Percentiles rank a stretch among this genome's conserved stretches.
Evolutionary conservation across 495 filamentous ascomycete genomes (phyloP).

Genomic region (Penicillium herquei): DNA sequence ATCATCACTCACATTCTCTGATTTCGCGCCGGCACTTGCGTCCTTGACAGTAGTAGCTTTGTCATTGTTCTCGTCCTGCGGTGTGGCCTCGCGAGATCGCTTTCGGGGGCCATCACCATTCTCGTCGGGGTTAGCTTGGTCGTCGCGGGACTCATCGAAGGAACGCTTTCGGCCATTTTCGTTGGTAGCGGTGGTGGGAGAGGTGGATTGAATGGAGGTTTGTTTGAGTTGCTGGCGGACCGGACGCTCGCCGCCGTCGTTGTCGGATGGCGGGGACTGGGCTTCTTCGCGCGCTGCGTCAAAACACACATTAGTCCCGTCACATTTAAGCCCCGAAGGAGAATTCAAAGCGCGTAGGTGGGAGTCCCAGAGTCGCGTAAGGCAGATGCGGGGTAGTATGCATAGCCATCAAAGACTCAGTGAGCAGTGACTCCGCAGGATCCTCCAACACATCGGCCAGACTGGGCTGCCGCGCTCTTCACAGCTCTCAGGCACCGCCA

Average conservation of each 20-base stretch:
- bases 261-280: conserved; percentile 41
- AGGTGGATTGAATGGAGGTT: conserved; percentile 51
- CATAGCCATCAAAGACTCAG: too few relatives aligned
- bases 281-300: conserved; percentile 26
- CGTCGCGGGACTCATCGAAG: conserved; percentile 42
- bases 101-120: conserved; percentile 37
- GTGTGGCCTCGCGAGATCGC: conserved; percentile 46
- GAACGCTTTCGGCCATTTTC: conserved; percentile 55
- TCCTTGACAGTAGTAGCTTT: conserved; percentile 1
- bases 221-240: conserved; percentile 62
- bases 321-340: neutral
- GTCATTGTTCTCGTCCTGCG: conserved; percentile 6
- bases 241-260: conserved; percentile 53
- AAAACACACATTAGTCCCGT: conserved; percentile 11
- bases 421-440: too few relatives aligned
- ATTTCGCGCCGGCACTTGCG: conserved; percentile 2
- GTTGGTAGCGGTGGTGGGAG: conserved; percentile 14
- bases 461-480: neutral
- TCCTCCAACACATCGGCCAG: too few relatives aligned
- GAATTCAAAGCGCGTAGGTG: neutral
- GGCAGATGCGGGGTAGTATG: too few relatives aligned
- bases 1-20: conserved; percentile 6
- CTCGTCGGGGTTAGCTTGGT: conserved; percentile 14
- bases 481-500: neutral
- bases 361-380: too few relatives aligned